Base-by-base conservation (phyloP, 179 eudicot species). In the Beta macrorhiza region DNA sequence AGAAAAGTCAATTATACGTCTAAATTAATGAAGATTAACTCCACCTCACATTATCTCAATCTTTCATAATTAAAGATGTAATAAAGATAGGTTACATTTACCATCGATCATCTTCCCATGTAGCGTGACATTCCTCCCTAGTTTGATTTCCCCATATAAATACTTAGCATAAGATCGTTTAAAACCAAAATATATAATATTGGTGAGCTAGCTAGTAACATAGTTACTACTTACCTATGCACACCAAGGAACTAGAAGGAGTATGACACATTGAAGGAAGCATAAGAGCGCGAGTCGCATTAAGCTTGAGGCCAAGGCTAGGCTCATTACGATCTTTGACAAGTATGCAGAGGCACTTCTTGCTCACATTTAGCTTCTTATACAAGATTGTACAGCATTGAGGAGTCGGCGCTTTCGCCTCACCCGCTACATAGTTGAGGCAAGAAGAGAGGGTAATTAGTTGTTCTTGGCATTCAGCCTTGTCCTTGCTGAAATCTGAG, bases 221-320 rank as follows among this genome's bases (percentile, higher is more conserved):
- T 5, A 1, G 7, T 64, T 8, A 37, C 17, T 32, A 69, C 67
- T 69, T 81, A 81, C 83, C 73, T 63, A 81, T 0, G 67, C 83
- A 74, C 14, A 74, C 83, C 83, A 63, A 10, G 74, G 83, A 17
- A 55, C 65, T 74, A 20, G n/a, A 44, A 74, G 2, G 42, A 52
- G 79, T 56, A 67, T 37, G 83, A 76, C 83, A 81, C 20, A 65
- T 64, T 42, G 65, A 22, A 37, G 83, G 79, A 7, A 74, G 83
- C 45, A 11, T 37, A n/a, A 81, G 61, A 75, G 79, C 78, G 3
- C 52, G 79, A n/a, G 83, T 74, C 9, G 79, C 83, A 0, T 81
- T 81, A 17, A 81, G 78, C 83, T 81, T 81, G 71, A 81, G 74
- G 57, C 83, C 83, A 6, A 81, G 79, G 74, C 57, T 55, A 42